Conservation (phyloP, 306 rosid genomes). For the Glycine tomentella region DNA sequence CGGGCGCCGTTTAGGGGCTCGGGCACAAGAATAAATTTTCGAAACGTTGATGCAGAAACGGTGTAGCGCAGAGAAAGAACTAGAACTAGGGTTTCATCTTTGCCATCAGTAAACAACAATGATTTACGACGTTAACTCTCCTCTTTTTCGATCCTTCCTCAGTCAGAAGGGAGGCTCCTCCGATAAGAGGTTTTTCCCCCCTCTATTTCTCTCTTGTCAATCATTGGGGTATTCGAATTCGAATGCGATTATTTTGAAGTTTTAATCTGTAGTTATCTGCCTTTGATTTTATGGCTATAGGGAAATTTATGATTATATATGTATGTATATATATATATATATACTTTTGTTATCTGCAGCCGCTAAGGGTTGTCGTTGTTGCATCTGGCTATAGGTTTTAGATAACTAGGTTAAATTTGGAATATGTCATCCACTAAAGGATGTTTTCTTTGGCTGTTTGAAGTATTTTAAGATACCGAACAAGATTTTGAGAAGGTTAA, state of each 20-base stretch:
- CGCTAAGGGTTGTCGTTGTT: too few relatives aligned
- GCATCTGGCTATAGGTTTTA: background rate
- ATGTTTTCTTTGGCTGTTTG: background rate
- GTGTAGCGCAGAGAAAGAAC: too few relatives aligned
- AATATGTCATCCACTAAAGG: background rate
- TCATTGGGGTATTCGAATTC: background rate
- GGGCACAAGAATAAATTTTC: constrained; percentile 1
- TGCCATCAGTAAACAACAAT: constrained; percentile 45
- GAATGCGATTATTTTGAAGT: background rate
- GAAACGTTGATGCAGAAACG: background rate
- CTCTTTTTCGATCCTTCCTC: constrained; percentile 97
- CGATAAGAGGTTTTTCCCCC: constrained; percentile 72
- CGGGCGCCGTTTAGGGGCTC: background rate
- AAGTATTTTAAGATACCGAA: background rate
- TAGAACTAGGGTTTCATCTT: constrained; percentile 60
- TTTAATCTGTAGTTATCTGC: background rate
- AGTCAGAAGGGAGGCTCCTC: constrained; percentile 98
- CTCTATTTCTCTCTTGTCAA: constrained; percentile 5
- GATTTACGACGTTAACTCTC: constrained; percentile 98
- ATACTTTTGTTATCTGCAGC: too few relatives aligned
- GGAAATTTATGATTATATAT: background rate
- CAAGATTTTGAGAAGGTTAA: background rate
- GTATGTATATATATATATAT: too few relatives aligned
- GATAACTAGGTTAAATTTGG: background rate
- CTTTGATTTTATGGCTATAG: background rate